phyloP scores from a whole-genome alignment of 140 eudicot genomes.

The Stevia rebaudiana region DNA sequence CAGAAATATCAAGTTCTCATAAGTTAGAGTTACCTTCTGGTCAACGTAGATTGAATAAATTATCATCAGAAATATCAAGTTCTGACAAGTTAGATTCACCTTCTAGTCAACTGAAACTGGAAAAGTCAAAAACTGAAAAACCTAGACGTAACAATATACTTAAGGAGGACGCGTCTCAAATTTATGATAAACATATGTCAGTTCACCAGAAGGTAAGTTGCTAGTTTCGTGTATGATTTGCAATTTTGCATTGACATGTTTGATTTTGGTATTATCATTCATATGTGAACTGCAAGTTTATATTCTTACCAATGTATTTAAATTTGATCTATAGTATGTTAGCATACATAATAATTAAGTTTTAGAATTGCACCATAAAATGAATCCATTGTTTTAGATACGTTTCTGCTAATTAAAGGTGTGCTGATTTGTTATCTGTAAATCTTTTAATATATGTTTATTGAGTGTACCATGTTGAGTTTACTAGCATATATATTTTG shows the following conservation, averaged over 20 bases:
- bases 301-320: background rate
- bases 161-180: conserved; percentile 75
- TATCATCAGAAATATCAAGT: conserved; percentile 53
- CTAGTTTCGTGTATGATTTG: conserved; percentile 9
- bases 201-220: conserved; percentile 62
- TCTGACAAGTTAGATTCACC: conserved; percentile 45
- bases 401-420: background rate
- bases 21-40: conserved; percentile 40
- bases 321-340: background rate
- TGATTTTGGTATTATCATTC: background rate
- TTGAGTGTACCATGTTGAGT: background rate
- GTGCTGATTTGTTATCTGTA: background rate
- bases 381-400: background rate
- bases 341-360: background rate
- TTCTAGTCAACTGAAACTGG: conserved; percentile 41
- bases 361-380: background rate
- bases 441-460: background rate
- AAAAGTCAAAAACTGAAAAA: conserved; percentile 69
- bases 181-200: conserved; percentile 57
- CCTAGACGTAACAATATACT: conserved; percentile 43
- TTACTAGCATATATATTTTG: background rate
- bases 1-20: conserved; percentile 40
- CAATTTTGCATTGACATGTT: background rate
- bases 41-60: conserved; percentile 44
- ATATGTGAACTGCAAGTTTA: background rate